Base-by-base conservation (phyloP, 2,329 filamentous ascomycete species). In the Stenocarpella maydis region DNA sequence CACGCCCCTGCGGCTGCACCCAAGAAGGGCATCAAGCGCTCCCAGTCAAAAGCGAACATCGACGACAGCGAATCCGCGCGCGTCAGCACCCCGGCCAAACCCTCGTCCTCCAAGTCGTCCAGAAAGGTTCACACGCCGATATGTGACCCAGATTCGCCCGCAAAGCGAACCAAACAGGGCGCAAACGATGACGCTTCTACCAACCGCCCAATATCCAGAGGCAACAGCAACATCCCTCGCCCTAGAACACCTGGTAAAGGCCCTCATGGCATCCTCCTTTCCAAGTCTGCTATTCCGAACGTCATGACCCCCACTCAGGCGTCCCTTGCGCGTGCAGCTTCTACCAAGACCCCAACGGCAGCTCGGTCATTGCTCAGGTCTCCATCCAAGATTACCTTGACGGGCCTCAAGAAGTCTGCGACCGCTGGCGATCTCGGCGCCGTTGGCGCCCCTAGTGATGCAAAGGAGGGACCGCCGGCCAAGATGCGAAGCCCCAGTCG, bases 221-320 rank as follows among this genome's bases (percentile, higher is more conserved):
- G 87, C 69, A 81, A 76, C 6, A 83, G 81, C 67, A 82, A 82
- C 12, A 84, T 88, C 53, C 83, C 86, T 54, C 81, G 82, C 31
- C 83, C 86, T 53, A 85, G 85, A 74, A 80, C 81, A 74, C 78
- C 78, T 74, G 73, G 81, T 78, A 75, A 81, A 78, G 75, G 84
- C 72, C 60, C 76, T 28, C 74, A 70, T 49, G 75, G 77, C 19
- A 75, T 84, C 26, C 73, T 80, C 60, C 83, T 83, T 31, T 80
- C 84, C 0, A 82, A 85, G 67, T 80, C 85, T 10, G 84, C 86
- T 71, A 80, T 84, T 70, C 83, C 84, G 71, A 89, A 84, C 70
- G 82, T 95, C 37, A 87, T 90, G 79, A 97, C 93, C 7, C 94
- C 94, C 0, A 96, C 92, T 10, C 94, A 93, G 78, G 84, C 93